Conservation (phyloP, 1,284 basidiomycete species). For the Austroboletus rostrupii region DNA sequence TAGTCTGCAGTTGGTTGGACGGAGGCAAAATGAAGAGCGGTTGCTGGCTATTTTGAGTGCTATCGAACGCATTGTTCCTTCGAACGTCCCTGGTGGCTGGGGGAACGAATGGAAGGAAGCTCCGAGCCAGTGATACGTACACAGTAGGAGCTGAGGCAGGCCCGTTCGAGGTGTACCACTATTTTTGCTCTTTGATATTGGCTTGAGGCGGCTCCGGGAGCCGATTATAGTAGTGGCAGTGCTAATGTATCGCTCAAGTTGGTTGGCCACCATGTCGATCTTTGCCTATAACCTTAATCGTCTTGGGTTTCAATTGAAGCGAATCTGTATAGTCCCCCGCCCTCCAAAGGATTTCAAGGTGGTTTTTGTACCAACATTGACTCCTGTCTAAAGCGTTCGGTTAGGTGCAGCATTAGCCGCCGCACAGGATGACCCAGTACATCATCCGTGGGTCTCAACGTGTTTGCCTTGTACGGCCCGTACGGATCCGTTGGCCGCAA, state of each 20-base stretch:
- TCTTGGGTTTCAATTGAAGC: too few species aligned
- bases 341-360: too few species aligned
- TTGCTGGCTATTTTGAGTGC: conserved; percentile 42
- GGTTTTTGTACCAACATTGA: too few species aligned
- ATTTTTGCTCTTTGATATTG: too few species aligned
- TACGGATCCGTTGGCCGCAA: conserved; percentile 5
- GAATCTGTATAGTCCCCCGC: too few species aligned
- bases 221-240: not conserved
- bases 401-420: not conserved
- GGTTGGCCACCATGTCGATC: too few species aligned
- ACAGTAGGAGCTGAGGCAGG: not conserved
- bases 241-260: not conserved
- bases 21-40: conserved; percentile 47
- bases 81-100: conserved; percentile 11
- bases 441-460: conserved; percentile 12
- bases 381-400: too few species aligned
- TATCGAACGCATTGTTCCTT: conserved; percentile 35
- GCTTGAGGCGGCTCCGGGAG: too few species aligned
- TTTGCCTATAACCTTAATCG: too few species aligned
- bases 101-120: conserved; percentile 8
- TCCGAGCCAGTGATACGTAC: conserved; percentile 5
- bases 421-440: conserved; percentile 2
- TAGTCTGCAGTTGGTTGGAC: conserved; percentile 45
- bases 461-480: not conserved
- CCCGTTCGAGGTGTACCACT: too few species aligned